These are phyloP conservation scores for Phaeotremella skinneri DNA, from an alignment of 768 basidiomycete genomes.

Conservation along the genomic window DNA sequence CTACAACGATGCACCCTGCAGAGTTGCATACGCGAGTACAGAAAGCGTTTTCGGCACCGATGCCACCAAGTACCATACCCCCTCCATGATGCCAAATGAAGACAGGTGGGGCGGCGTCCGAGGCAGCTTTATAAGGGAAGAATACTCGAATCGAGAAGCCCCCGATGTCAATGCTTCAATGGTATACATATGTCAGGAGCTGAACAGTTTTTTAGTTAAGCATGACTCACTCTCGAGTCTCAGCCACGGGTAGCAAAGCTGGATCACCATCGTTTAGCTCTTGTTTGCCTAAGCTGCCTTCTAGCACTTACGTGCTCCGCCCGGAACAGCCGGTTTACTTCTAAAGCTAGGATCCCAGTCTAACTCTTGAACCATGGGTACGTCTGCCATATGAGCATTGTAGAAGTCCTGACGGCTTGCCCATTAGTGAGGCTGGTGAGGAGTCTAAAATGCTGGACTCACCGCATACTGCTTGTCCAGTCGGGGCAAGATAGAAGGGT, in stretches of 20 bases:
- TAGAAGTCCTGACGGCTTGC: slow-evolving; percentile 45
- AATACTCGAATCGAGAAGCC: slow-evolving; percentile 64
- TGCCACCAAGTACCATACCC: slow-evolving; percentile 72
- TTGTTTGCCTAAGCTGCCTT: background rate
- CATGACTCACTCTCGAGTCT: slow-evolving; percentile 14
- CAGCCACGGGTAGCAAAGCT: slow-evolving; percentile 16
- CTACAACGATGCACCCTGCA: slow-evolving; percentile 63
- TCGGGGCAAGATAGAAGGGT: slow-evolving; percentile 60
- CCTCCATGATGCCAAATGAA: slow-evolving; percentile 76
- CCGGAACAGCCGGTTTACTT: slow-evolving; percentile 21
- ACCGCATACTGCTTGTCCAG: slow-evolving; percentile 68
- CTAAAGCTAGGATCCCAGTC: slow-evolving; percentile 19
- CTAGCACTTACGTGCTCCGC: slow-evolving; percentile 19
- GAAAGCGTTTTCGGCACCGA: slow-evolving; percentile 61
- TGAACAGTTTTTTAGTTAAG: background rate
- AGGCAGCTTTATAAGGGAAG: slow-evolving; percentile 59
- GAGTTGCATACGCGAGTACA: slow-evolving; percentile 63
- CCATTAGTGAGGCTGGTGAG: too few relatives aligned
- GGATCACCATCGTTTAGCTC: background rate
- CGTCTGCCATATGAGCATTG: slow-evolving; percentile 24
- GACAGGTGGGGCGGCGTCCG: slow-evolving; percentile 57
- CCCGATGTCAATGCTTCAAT: slow-evolving; percentile 48
- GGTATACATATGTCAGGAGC: background rate
- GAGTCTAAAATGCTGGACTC: too few relatives aligned
- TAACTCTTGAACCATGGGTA: slow-evolving; percentile 22